Percentiles rank a stretch among this genome's conserved stretches.
Evolutionary conservation across 169 alveolate genomes (phyloP).

Genomic region (Neospora caninum): DNA sequence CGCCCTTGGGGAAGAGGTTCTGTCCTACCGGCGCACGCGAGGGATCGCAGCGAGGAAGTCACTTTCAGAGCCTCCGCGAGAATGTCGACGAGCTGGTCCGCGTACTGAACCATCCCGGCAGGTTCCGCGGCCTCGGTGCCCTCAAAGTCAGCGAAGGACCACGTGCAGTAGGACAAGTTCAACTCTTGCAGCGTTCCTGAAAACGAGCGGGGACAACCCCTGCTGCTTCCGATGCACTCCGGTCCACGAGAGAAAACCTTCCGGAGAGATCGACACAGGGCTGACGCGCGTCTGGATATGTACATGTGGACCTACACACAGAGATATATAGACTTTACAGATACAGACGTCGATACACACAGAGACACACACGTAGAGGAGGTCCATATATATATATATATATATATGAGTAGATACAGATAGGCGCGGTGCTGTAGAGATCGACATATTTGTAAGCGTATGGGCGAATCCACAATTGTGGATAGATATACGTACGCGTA

Average conservation of each 20-base stretch:
- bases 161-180: conserved; percentile 28
- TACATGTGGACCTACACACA: too few relatives aligned
- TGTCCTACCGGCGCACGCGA: conserved; percentile 6
- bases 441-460: background rate
- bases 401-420: background rate
- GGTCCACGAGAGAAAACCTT: background rate
- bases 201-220: background rate
- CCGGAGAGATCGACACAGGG: too few relatives aligned
- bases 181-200: conserved; percentile 31
- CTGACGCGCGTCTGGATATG: too few relatives aligned
- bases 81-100: conserved; percentile 35
- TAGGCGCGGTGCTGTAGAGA: background rate
- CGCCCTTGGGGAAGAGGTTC: too few relatives aligned
- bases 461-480: background rate
- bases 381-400: background rate
- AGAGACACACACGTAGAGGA: background rate
- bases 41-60: conserved; percentile 5
- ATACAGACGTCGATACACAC: background rate
- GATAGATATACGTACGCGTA: background rate
- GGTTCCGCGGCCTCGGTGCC: background rate
- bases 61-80: conserved; percentile 15
- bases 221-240: background rate
- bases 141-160: background rate
- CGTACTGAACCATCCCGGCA: background rate
- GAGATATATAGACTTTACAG: too few relatives aligned